A percentile compares a stretch with the other conserved stretches of the same genome.
Conservation (phyloP, 1,139 yeast genomes). For the Yamadazyma buinensis region DNA sequence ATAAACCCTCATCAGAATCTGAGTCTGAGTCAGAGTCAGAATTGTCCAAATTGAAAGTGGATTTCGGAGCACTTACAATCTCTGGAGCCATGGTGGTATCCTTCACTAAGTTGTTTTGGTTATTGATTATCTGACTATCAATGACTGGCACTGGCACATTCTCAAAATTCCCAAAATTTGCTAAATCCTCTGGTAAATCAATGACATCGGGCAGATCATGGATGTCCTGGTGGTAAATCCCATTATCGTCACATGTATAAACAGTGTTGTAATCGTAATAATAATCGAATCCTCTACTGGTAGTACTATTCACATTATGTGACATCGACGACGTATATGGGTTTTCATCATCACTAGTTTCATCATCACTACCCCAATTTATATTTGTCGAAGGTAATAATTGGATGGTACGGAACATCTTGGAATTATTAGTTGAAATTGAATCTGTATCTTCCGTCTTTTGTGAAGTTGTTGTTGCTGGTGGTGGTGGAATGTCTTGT, state of each 20-base stretch:
- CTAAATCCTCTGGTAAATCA: slow-evolving; percentile 44
- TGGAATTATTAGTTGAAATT: slow-evolving; percentile 23
- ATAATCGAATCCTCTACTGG: slow-evolving; percentile 71
- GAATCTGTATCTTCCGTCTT: slow-evolving; percentile 28
- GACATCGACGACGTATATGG: slow-evolving; percentile 61
- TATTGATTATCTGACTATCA: slow-evolving; percentile 1
- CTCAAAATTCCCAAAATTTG: slow-evolving; percentile 36
- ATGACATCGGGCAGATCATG: slow-evolving; percentile 36
- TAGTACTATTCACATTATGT: slow-evolving; percentile 67
- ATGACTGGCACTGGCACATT: slow-evolving; percentile 4
- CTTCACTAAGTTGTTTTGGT: neutral
- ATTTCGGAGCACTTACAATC: neutral
- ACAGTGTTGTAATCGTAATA: slow-evolving; percentile 87
- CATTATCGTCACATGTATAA: slow-evolving; percentile 55
- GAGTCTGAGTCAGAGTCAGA: slow-evolving; percentile 16
- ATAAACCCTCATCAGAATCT: slow-evolving; percentile 33
- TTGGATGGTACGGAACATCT: slow-evolving; percentile 56
- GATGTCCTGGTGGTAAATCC: slow-evolving; percentile 24
- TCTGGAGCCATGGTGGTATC: neutral
- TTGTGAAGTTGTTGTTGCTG: slow-evolving; percentile 11
- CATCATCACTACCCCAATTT: slow-evolving; percentile 76
- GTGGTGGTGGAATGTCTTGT: slow-evolving; percentile 4
- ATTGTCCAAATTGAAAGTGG: slow-evolving; percentile 16
- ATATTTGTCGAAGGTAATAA: slow-evolving; percentile 77
- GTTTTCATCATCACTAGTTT: slow-evolving; percentile 54